Base-by-base conservation (phyloP, 164 flowering plant genomes). In the Umbellularia californica region DNA sequence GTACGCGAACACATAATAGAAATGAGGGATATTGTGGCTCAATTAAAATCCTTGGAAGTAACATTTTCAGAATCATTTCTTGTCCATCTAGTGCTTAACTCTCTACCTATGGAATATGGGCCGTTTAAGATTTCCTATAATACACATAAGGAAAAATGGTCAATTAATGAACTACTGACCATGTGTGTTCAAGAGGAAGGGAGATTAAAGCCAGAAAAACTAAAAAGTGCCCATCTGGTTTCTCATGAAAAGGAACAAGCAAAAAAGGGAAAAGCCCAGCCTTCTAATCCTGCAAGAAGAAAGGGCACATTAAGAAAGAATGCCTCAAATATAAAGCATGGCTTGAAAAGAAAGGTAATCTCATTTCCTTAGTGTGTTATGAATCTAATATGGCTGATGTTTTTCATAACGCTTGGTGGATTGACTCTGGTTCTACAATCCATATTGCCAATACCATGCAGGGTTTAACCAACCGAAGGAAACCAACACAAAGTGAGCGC, bases 81-180 rank as follows among this genome's bases (percentile, higher is more conserved):
- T n/a, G n/a, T n/a, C n/a, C n/a, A n/a, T n/a, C n/a, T n/a, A n/a
- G n/a, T n/a, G n/a, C n/a, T n/a, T n/a, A n/a, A n/a, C n/a, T n/a
- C n/a, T n/a, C n/a, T n/a, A n/a, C n/a, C n/a, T n/a, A n/a, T n/a
- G n/a, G n/a, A n/a, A n/a, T n/a, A n/a, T 30, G 66, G 73, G 67
- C 52, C 67, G 30, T 58, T 68, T 5, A 74, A 68, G 33, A 74
- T 68, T 30, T 68, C 50, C 22, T 74, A 74, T 41, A 74, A 74
- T 17, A 33, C 52, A 2, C 3, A 2, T 27, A 2, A 27, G 13
- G 3, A 64, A 27, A 27, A 27, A 27, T 58, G 4, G 3, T 58
- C 63, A 58, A 15, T 58, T 58, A 14, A 58, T 58, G 22, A 58
- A 58, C n/a, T 58, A 58, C 0, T 58, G 63, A 20, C 22, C 20